A percentile compares a stretch with the other conserved stretches of the same genome.
Evolutionary conservation across 257 asterid genomes (phyloP).

Genomic region (Solanum ossicruentum): DNA sequence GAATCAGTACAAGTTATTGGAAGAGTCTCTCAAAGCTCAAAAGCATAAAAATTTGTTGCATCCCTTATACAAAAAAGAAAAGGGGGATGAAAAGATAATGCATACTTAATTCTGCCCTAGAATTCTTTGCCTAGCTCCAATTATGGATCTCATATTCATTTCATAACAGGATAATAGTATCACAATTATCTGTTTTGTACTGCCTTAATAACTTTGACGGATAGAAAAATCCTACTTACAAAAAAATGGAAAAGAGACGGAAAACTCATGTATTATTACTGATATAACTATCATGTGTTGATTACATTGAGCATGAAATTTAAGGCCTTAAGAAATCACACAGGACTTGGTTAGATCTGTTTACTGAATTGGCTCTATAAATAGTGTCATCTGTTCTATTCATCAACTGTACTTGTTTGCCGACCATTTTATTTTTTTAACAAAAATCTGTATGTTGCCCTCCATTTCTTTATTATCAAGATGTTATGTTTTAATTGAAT

Average conservation of each 20-base stretch:
- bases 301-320: background rate
- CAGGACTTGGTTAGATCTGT: background rate
- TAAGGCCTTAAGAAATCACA: background rate
- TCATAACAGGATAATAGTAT: background rate
- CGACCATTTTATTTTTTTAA: background rate
- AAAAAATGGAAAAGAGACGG: background rate
- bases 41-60: background rate
- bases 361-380: background rate
- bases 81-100: background rate
- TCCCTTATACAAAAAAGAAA: background rate
- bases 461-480: background rate
- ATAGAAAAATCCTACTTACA: background rate
- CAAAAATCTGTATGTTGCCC: background rate
- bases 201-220: background rate
- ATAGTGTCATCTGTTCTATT: background rate
- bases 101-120: background rate
- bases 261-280: background rate
- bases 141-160: background rate
- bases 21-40: background rate
- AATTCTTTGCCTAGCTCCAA: background rate
- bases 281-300: background rate
- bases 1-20: background rate
- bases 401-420: background rate
- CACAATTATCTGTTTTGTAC: background rate
- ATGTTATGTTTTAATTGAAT: background rate